Base-by-base conservation (phyloP, 495 filamentous ascomycete species). In the Hypoxylon rickii region DNA sequence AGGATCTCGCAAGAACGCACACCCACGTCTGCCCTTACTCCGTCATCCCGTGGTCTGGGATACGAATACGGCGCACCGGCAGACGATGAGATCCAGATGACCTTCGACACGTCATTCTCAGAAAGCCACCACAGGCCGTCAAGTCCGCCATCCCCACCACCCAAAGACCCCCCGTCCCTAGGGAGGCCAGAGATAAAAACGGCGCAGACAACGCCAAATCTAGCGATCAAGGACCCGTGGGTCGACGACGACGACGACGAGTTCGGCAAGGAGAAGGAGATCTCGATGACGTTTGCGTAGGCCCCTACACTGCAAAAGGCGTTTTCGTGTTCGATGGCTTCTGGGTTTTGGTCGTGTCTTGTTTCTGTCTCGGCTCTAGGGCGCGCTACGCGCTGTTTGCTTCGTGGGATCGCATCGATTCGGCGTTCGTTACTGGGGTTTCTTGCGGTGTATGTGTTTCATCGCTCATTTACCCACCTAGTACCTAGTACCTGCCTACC, bases 221-320 rank as follows among this genome's bases (percentile, higher is more conserved):
- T 77, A 6, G 32, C 68, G 79, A 24, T 87, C 74, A 58, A 84
- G 76, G 90, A 96, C 72, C 89, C 90, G 7, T 96, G 92, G 92
- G 87, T 85, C 0, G 89, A 93, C 48, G 82, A 87, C 39, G 88
- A 89, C 17, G 71, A 93, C 76, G 71, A 93, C 76, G 73, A 96
- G 68, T 74, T 88, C 76, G 76, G 90, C 67, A 70, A 80, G 63
- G 76, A 85, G 68, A 79, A 93, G 81, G 73, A 91, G 78, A 85
- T 88, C 80, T 70, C 84, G 65, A 71, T 88, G 77, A 86, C 92
- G 78, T 83, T 94, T 90, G 83, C 83, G 55, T 86, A 67, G 55
- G 3, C 18, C n/a, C n/a, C n/a, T n/a, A n/a, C n/a, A n/a, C n/a
- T n/a, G n/a, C n/a, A n/a, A n/a, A n/a, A n/a, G n/a, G n/a, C 15